A percentile compares a stretch with the other conserved stretches of the same genome.
These are phyloP conservation scores for Piper betle DNA, from an alignment of 164 flowering plant species.

Conservation along the genomic window DNA sequence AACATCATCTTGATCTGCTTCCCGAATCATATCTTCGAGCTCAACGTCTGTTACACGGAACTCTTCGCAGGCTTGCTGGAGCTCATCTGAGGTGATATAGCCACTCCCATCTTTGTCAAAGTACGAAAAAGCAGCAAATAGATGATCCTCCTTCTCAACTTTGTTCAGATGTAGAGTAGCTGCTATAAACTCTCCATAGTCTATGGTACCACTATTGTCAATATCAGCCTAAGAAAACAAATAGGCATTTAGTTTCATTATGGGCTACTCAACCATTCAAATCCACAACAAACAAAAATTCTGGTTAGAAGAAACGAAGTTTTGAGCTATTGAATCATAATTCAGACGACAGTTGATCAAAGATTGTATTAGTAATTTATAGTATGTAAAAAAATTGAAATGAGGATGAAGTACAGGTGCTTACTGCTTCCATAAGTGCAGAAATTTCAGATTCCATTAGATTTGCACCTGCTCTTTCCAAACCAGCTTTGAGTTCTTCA, in stretches of 20 bases:
- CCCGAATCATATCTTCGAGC: conserved; percentile 15
- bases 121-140: conserved; percentile 12
- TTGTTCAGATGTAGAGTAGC: conserved; percentile 15
- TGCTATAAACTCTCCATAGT: conserved; percentile 17
- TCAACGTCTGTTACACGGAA: conserved; percentile 10
- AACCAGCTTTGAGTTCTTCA: conserved; percentile 81
- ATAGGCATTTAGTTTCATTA: no score
- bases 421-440: conserved; percentile 78
- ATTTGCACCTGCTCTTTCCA: conserved; percentile 66
- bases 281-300: no score
- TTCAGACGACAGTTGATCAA: not conserved
- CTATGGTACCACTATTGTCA: conserved; percentile 16
- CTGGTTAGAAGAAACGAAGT: no score
- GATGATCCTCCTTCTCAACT: conserved; percentile 12
- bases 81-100: no score
- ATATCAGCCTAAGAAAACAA: conserved; percentile 11
- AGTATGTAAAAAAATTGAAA: conserved; percentile 7
- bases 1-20: conserved; percentile 18
- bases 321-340: not conserved
- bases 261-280: no score
- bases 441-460: conserved; percentile 68
- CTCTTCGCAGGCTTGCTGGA: no score
- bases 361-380: not conserved
- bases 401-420: conserved; percentile 8
- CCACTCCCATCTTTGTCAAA: no score